Conservation (phyloP, 2,329 filamentous ascomycete species). For the Pseudogymnoascus sp. region DNA sequence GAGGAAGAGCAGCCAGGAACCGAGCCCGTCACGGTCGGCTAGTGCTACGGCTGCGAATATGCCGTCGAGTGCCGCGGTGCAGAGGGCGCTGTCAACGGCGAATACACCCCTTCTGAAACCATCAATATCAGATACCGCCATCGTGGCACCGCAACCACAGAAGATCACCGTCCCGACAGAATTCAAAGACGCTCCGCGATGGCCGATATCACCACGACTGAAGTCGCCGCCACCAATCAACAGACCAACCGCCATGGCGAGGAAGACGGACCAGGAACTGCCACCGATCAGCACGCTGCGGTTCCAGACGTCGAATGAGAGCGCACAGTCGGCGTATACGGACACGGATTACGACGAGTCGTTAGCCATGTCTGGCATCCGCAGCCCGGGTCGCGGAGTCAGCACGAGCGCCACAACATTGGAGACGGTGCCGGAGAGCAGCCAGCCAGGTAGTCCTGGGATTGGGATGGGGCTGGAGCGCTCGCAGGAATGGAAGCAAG, state of each 20-base stretch:
- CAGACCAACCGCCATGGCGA: slow-evolving; percentile 38
- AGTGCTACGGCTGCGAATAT: slow-evolving; percentile 42
- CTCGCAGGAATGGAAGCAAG: slow-evolving; percentile 41
- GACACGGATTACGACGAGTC: slow-evolving; percentile 24
- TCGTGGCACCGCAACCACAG: slow-evolving; percentile 55
- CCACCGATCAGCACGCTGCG: slow-evolving; percentile 47
- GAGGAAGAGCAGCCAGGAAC: slow-evolving; percentile 57
- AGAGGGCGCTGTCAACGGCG: slow-evolving; percentile 60
- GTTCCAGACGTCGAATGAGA: slow-evolving; percentile 31
- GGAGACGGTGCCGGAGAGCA: slow-evolving; percentile 88
- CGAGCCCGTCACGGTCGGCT: slow-evolving; percentile 50
- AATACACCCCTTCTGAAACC: slow-evolving; percentile 60
- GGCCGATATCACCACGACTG: slow-evolving; percentile 69
- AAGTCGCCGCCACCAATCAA: slow-evolving; percentile 64
- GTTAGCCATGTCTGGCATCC: slow-evolving; percentile 39
- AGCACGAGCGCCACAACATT: slow-evolving; percentile 56
- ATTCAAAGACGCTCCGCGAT: slow-evolving; percentile 53
- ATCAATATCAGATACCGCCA: slow-evolving; percentile 49
- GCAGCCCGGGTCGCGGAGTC: slow-evolving; percentile 52
- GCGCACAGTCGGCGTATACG: slow-evolving; percentile 14
- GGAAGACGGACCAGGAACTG: slow-evolving; percentile 42
- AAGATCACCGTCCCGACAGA: slow-evolving; percentile 48
- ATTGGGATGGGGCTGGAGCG: slow-evolving; percentile 37
- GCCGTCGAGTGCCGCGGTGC: slow-evolving; percentile 53
- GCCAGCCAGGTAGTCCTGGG: slow-evolving; percentile 63